These are phyloP conservation scores for Cytospora chrysosperma DNA, from an alignment of 2,329 filamentous ascomycete genomes.

Conservation along the genomic window DNA sequence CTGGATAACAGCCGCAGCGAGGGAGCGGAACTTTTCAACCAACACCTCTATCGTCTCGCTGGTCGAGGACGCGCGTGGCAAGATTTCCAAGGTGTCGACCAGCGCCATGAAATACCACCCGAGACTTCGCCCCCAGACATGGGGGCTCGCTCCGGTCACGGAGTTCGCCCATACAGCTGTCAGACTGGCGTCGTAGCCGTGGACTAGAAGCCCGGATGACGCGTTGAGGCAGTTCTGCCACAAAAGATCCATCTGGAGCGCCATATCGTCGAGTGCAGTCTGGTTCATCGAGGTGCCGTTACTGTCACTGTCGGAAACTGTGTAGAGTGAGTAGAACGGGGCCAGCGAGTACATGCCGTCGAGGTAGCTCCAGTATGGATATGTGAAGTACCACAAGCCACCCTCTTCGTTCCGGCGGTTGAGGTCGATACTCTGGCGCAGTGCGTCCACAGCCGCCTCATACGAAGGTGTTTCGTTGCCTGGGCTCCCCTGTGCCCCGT, in stretches of 20 bases:
- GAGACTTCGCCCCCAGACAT: conserved; percentile 53
- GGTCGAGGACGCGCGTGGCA: conserved; percentile 33
- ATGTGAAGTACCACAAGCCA: conserved; percentile 25
- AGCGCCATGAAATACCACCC: conserved; percentile 56
- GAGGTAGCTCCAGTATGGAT: conserved; percentile 26
- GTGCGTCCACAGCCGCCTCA: conserved; percentile 8
- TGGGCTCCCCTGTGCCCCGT: neutral
- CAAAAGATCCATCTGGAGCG: conserved; percentile 46
- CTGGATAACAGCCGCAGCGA: conserved; percentile 12
- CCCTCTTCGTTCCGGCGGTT: conserved; percentile 22
- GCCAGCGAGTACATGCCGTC: conserved; percentile 25
- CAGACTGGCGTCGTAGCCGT: conserved; percentile 53
- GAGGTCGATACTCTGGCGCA: conserved; percentile 18
- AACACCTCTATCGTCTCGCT: neutral
- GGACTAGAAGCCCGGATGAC: conserved; percentile 45
- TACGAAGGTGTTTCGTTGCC: neutral
- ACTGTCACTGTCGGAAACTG: conserved; percentile 42
- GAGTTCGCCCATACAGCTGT: conserved; percentile 52
- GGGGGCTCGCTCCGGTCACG: conserved; percentile 48
- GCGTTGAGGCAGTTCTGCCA: conserved; percentile 41
- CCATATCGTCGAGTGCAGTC: conserved; percentile 37
- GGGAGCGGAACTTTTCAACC: conserved; percentile 6
- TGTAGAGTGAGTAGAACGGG: conserved; percentile 47
- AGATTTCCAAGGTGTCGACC: conserved; percentile 48
- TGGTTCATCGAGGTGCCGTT: neutral